phyloP scores from a whole-genome alignment of 805 yeast species.

The Metschnikowia lochheadii region DNA sequence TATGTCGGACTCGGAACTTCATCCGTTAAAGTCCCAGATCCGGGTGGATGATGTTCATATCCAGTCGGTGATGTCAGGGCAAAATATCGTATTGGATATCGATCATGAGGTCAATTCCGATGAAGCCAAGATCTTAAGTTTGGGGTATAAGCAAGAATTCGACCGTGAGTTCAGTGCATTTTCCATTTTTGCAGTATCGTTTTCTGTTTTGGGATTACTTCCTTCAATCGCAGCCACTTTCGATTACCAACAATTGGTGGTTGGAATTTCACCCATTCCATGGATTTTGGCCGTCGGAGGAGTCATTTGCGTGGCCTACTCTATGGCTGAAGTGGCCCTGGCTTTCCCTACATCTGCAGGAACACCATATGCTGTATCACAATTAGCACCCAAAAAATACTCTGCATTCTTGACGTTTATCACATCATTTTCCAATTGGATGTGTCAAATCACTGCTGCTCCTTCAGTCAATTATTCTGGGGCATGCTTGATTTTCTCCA shows the following conservation, averaged over 20 bases:
- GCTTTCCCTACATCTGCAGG: conserved; percentile 70
- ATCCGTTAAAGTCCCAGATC: conserved; percentile 21
- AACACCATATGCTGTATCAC: conserved; percentile 63
- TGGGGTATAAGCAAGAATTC: conserved; percentile 63
- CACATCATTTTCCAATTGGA: conserved; percentile 62
- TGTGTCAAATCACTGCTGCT: conserved; percentile 59
- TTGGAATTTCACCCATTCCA: conserved; percentile 60
- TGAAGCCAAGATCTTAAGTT: conserved; percentile 51
- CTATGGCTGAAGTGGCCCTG: conserved; percentile 62
- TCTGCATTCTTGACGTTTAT: conserved; percentile 57
- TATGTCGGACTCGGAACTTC: conserved; percentile 13
- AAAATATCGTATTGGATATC: conserved; percentile 36
- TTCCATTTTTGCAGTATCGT: conserved; percentile 59
- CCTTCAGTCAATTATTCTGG: conserved; percentile 58
- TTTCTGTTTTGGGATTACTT: conserved; percentile 59
- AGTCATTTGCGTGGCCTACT: conserved; percentile 53
- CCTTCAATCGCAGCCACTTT: conserved; percentile 65
- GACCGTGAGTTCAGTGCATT: conserved; percentile 54
- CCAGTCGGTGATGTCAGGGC: conserved; percentile 37
- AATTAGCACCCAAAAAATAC: conserved; percentile 52
- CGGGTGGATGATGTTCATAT: conserved; percentile 36
- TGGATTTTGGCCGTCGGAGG: conserved; percentile 56
- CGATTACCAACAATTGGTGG: conserved; percentile 54
- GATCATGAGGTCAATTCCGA: conserved; percentile 47
- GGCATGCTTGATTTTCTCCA: conserved; percentile 54